Conservation (phyloP, 495 filamentous ascomycete genomes). For the Aspergillus panamensis region DNA sequence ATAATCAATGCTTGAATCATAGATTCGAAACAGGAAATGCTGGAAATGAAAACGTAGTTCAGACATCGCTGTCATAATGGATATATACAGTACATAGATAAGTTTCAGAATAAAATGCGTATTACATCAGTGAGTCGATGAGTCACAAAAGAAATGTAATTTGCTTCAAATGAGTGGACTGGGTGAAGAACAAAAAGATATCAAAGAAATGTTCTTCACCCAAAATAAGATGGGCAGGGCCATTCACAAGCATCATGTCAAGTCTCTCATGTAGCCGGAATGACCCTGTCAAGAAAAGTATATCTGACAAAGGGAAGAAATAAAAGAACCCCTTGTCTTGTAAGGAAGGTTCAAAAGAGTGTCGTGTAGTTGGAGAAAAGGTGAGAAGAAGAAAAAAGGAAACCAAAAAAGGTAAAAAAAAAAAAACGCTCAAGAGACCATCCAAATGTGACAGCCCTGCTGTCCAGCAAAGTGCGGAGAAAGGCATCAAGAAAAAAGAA, state of each 20-base stretch:
- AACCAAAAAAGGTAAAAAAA: too few species aligned
- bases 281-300: slow-evolving; percentile 9
- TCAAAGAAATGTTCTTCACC: slow-evolving; percentile 1
- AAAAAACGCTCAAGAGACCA: slow-evolving; percentile 8
- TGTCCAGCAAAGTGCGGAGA: slow-evolving; percentile 14
- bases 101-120: background rate
- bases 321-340: background rate
- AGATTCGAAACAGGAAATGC: background rate
- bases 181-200: background rate
- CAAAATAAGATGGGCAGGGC: slow-evolving; percentile 1
- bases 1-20: background rate
- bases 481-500: slow-evolving; percentile 20
- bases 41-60: background rate
- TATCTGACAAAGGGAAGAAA: slow-evolving; percentile 22
- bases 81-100: slow-evolving; percentile 13
- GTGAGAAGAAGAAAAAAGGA: background rate
- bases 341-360: background rate
- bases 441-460: slow-evolving; percentile 18
- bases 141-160: slow-evolving; percentile 16
- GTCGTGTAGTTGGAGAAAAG: background rate
- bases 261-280: background rate
- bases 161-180: slow-evolving; percentile 15
- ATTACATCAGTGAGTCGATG: slow-evolving; percentile 12
- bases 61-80: background rate
- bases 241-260: background rate